Evolutionary conservation across 495 filamentous ascomycete species (phyloP).

Genomic region (Tuber brumale): DNA sequence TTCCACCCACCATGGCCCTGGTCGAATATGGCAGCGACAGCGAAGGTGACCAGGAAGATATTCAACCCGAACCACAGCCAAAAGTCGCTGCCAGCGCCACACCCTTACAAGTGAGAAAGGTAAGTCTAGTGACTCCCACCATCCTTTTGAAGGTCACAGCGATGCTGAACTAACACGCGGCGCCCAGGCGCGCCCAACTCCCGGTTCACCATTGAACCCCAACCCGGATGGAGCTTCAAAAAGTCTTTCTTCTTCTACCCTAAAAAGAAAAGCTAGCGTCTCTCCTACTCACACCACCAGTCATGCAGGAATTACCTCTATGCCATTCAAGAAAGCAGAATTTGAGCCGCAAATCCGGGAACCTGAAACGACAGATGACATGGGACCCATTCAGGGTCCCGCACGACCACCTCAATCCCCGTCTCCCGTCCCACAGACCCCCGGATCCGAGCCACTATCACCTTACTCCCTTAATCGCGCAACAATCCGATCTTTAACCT

Average conservation of each 20-base stretch:
- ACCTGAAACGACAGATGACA: constrained; percentile 15
- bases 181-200: constrained; percentile 30
- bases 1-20: constrained; percentile 29
- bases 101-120: constrained; percentile 32
- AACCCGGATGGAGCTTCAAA: not conserved
- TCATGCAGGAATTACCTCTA: not conserved
- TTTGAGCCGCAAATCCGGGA: constrained; percentile 19
- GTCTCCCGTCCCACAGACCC: constrained; percentile 24
- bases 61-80: constrained; percentile 11
- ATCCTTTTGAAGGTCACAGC: not conserved
- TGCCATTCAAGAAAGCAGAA: not conserved
- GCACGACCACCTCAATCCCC: constrained; percentile 31
- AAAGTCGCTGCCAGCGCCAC: constrained; percentile 10
- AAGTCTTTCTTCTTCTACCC: constrained; percentile 1
- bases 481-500: constrained; percentile 69
- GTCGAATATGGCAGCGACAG: constrained; percentile 42
- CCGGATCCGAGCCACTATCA: constrained; percentile 49
- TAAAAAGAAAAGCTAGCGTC: constrained; percentile 1
- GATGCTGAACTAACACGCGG: constrained; percentile 28
- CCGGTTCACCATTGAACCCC: constrained; percentile 15
- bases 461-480: constrained; percentile 63
- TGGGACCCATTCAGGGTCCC: constrained; percentile 36
- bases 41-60: constrained; percentile 32
- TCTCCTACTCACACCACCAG: not conserved
- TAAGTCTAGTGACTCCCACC: constrained; percentile 18